phyloP scores from a whole-genome alignment of 2,329 filamentous ascomycete species.

The Fusarium sp. region DNA sequence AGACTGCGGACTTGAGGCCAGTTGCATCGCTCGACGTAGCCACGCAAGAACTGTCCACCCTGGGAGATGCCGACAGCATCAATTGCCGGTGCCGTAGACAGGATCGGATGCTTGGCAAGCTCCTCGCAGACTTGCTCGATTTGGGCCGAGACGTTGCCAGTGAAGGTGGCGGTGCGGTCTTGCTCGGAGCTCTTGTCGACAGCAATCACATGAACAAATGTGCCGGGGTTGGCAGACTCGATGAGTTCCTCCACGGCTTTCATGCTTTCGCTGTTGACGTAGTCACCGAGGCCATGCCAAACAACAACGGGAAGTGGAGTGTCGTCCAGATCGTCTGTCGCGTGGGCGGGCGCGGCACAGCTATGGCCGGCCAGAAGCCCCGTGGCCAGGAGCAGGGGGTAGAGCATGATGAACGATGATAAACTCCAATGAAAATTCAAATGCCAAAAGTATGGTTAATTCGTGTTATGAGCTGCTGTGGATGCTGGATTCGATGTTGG shows the following conservation, averaged over 20 bases:
- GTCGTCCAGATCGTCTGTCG: conserved; percentile 56
- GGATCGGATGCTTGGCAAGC: conserved; percentile 79
- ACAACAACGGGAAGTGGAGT: conserved; percentile 89
- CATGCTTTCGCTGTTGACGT: conserved; percentile 81
- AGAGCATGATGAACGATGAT: conserved; percentile 24
- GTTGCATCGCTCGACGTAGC: conserved; percentile 89
- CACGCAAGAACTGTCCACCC: conserved; percentile 95
- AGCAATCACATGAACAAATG: conserved; percentile 82
- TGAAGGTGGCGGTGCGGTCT: conserved; percentile 87
- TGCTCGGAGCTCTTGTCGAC: conserved; percentile 71
- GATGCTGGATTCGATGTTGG: conserved; percentile 14
- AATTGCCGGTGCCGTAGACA: conserved; percentile 83
- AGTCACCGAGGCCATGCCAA: conserved; percentile 88
- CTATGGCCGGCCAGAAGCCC: conserved; percentile 43
- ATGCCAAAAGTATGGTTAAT: not conserved
- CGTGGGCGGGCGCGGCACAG: conserved; percentile 34
- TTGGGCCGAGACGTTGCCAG: conserved; percentile 88
- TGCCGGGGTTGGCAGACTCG: conserved; percentile 80
- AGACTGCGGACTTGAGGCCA: conserved; percentile 78
- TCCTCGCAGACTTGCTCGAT: conserved; percentile 80
- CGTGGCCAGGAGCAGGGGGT: conserved; percentile 41
- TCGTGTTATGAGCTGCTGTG: conserved; percentile 8
- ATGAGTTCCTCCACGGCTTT: conserved; percentile 77
- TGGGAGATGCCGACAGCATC: conserved; percentile 96
- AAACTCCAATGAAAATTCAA: conserved; percentile 5